Conservation (phyloP, 768 basidiomycete species). For the Kwoniella pini region DNA sequence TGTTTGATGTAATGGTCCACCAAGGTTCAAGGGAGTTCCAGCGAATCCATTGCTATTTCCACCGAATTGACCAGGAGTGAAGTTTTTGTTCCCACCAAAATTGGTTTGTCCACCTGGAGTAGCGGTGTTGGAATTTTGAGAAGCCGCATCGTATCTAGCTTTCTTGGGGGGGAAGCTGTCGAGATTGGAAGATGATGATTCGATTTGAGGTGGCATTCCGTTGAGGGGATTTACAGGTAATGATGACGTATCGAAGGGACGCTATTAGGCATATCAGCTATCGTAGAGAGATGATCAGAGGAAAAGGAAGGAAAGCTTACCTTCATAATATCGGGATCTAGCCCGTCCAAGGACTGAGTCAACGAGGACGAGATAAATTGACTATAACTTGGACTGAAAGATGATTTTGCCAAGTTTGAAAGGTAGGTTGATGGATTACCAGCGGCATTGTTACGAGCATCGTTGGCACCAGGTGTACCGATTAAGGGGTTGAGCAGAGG, state of each 20-base stretch:
- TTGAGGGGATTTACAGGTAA: conserved; percentile 41
- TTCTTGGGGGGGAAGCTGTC: conserved; percentile 35
- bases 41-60: conserved; percentile 8
- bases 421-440: neutral
- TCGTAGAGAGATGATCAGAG: neutral
- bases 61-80: conserved; percentile 20
- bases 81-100: conserved; percentile 16
- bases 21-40: conserved; percentile 22
- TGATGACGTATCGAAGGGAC: conserved; percentile 38
- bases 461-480: conserved; percentile 13
- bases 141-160: conserved; percentile 28
- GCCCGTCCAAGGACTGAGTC: conserved; percentile 22
- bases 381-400: conserved; percentile 22
- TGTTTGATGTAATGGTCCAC: conserved; percentile 21
- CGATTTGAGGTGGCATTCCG: conserved; percentile 37
- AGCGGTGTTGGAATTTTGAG: neutral
- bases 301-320: conserved; percentile 23
- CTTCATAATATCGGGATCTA: conserved; percentile 46
- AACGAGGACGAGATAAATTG: conserved; percentile 24
- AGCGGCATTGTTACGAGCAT: conserved; percentile 1
- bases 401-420: neutral
- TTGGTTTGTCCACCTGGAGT: conserved; percentile 13
- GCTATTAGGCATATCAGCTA: conserved; percentile 21
- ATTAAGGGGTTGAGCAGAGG: neutral
- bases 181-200: conserved; percentile 21